Base-by-base conservation (phyloP, 805 yeast genomes). In the Tetrapisispora fleetii region DNA sequence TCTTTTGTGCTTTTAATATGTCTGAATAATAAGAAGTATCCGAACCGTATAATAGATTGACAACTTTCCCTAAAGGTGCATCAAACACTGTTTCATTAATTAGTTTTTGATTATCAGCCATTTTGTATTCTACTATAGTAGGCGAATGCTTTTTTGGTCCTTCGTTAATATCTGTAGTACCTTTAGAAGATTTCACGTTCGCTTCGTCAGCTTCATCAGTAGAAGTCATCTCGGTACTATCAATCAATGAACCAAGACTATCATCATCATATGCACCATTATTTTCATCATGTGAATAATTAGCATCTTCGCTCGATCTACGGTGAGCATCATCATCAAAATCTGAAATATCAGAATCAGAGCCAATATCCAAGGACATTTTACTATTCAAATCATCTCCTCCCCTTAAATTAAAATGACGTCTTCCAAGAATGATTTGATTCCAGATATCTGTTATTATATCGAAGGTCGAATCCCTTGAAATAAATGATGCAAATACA, bases 1-100 rank as follows among this genome's bases (percentile, higher is more conserved):
- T 86, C 50, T 80, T 82, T 52, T 81, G 88, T n/a, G 71, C 74
- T 45, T 73, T 71, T 38, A 84, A 58, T 16, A 81, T 64, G 9
- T 60, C 59, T 36, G 71, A 69, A 46, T 73, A 61, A 48, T 73
- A 73, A 0, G 72, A 57, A 1, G 72, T 68, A 56, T 81, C 79
- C 38, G 76, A 71, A 9, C 91, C 91, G 64, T 81, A 84, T 22
- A 85, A 48, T n/a, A 81, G 57, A 24, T 68, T 67, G 52, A 68
- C 80, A 0, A 83, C 77, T 14, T 72, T 74, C 1, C 90, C 88
- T 19, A 85, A 49, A 0, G 93, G 91, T 0, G 85, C 86, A 40
- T 71, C 64, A 7, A 83, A 65, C 0, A 60, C 58, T 9, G 76
- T 79, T 44, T 81, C 83, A 13, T 67, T 63, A 38, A 85, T 72